Conservation (phyloP, 371 early-diverging fungal genomes). For the Mucor indicus region DNA sequence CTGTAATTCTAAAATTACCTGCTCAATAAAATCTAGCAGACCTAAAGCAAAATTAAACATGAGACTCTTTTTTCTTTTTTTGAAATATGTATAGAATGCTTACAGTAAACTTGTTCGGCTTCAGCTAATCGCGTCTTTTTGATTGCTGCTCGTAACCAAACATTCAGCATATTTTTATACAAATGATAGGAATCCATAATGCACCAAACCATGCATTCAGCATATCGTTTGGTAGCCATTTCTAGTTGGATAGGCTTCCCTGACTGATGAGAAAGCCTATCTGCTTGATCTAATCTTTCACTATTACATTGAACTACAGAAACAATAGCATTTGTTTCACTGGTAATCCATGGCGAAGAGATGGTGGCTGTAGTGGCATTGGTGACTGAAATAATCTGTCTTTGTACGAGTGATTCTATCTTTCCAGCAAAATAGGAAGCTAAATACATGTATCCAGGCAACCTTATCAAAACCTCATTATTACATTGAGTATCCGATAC, state of each 20-base stretch:
- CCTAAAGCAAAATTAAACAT: slow-evolving; percentile 6
- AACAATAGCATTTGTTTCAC: too few species aligned
- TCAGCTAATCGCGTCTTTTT: slow-evolving; percentile 47
- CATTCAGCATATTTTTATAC: slow-evolving; percentile 53
- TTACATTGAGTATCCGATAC: slow-evolving; percentile 26
- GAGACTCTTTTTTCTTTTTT: not conserved
- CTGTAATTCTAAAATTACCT: slow-evolving; percentile 37
- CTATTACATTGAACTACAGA: slow-evolving; percentile 20
- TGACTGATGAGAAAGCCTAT: not conserved
- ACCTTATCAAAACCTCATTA: slow-evolving; percentile 32
- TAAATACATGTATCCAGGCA: slow-evolving; percentile 54
- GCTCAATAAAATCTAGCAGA: slow-evolving; percentile 50
- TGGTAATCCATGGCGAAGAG: too few species aligned
- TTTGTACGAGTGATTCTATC: slow-evolving; percentile 47
- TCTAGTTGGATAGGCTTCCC: slow-evolving; percentile 54
- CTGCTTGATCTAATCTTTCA: not conserved
- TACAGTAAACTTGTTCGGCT: slow-evolving; percentile 55
- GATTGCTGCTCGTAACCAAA: slow-evolving; percentile 52
- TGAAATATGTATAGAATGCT: not conserved
- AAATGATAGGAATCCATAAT: slow-evolving; percentile 27
- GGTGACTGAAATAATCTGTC: slow-evolving; percentile 51
- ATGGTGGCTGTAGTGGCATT: too few species aligned
- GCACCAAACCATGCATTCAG: slow-evolving; percentile 50
- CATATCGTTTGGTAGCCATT: slow-evolving; percentile 51
- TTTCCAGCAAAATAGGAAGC: slow-evolving; percentile 51